Base-by-base conservation (phyloP, 495 filamentous ascomycete genomes). In the Aspergillus wentii region DNA sequence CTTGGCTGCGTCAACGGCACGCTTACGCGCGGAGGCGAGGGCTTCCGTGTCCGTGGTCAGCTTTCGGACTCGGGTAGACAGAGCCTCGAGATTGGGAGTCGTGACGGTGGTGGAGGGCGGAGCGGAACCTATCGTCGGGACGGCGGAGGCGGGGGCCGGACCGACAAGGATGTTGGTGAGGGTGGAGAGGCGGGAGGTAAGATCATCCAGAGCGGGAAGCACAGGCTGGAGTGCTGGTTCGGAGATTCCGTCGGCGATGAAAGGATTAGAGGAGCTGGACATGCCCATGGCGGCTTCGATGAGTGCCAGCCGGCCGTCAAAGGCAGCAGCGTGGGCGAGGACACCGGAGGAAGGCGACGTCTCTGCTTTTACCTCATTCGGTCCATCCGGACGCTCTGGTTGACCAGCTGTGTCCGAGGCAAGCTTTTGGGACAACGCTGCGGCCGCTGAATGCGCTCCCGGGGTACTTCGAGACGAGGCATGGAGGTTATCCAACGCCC, bases 231-330 rank as follows among this genome's bases (percentile, higher is more conserved):
- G 73, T 15, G 88, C 78, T 25, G 70, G 60, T 62, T 83, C 36
- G 59, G 71, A 27, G 75, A 69, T 41, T 64, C 69, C 69, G 1
- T 76, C 65, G 33, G 76, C 74, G 11, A 83, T 52, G 36, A 84
- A 76, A 5, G 84, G 75, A 44, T 86, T 75, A 4, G 76, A 71
- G 5, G 80, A 72, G 9, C 77, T 80, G 9, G 76, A 80, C 27
- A 95, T 73, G 11, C 94, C 94, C 31, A 97, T 76, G 2, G 81
- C 75, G 33, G 79, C 80, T 62, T 99, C 92, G 21, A 99, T 68
- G 6, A 82, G 51, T 0, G 82, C 66, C 3, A 99, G 72, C 4
- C 92, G 81, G 21, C 74, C 68, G 54, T 96, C 92, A 43, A 97
- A 94, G 39, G 91, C 85, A 17, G 89, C 86, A 5, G 87, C 86